Percentiles rank a stretch among this genome's conserved stretches.
Conservation (phyloP, 1,284 basidiomycete species). For the Phellopilus nigrolimitatus region DNA sequence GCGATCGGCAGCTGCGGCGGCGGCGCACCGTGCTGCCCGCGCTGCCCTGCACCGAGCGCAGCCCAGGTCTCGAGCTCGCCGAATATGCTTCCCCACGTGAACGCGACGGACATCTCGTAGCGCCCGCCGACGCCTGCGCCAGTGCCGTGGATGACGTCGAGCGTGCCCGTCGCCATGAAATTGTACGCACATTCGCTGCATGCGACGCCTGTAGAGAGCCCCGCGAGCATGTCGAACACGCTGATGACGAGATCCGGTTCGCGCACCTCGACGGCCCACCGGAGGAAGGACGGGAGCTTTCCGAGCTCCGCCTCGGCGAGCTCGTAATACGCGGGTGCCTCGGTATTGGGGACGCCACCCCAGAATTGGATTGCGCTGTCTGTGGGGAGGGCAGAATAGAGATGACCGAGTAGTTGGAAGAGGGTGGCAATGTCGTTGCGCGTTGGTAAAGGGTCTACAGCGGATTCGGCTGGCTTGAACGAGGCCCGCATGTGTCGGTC, state of each 20-base stretch:
- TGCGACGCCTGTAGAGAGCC: conserved; percentile 79
- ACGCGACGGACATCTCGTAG: conserved; percentile 14
- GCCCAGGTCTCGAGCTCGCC: conserved; percentile 28
- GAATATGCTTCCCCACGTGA: conserved; percentile 18
- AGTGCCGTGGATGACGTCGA: conserved; percentile 58
- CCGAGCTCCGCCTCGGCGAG: conserved; percentile 53
- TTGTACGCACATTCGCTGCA: conserved; percentile 85
- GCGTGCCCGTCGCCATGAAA: conserved; percentile 68
- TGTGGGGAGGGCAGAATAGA: conserved; percentile 70
- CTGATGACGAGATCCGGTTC: conserved; percentile 72
- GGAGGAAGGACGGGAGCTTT: conserved; percentile 74
- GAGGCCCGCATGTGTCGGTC: conserved; percentile 42
- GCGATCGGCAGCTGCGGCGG: conserved; percentile 45
- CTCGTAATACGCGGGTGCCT: conserved; percentile 47
- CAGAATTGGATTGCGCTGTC: conserved; percentile 83
- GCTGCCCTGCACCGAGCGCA: conserved; percentile 28
- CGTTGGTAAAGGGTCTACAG: conserved; percentile 38
- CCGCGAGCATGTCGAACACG: conserved; percentile 83
- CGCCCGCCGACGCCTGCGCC: conserved; percentile 27
- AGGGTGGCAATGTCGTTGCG: conserved; percentile 83
- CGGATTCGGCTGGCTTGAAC: conserved; percentile 40
- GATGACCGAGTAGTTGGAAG: conserved; percentile 76
- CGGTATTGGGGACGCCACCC: conserved; percentile 56
- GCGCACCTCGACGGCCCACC: conserved; percentile 79
- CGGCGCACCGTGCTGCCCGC: conserved; percentile 29